Conservation (phyloP, 306 rosid genomes). For the Alnus rubra region DNA sequence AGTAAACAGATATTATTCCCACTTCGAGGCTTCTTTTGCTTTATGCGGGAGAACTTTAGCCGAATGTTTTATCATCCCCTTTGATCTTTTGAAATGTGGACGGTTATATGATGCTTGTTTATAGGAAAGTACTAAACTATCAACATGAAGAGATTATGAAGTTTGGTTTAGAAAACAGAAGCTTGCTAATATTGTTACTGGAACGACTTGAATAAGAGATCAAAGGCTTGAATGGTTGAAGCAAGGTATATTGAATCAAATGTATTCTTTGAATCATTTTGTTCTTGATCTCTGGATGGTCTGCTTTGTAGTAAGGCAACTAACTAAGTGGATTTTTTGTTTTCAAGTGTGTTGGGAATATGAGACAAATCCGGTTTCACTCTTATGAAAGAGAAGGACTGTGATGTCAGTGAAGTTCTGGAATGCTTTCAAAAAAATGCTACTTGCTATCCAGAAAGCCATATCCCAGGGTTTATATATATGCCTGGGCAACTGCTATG, state of each 20-base stretch:
- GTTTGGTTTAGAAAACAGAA: no score
- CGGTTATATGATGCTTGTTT: no score
- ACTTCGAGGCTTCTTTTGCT: no score
- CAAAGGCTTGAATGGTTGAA: not conserved
- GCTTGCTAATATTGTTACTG: no score
- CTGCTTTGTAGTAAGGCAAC: not conserved
- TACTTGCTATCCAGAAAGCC: not conserved
- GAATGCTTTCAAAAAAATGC: not conserved
- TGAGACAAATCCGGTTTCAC: not conserved
- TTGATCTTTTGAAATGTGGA: no score
- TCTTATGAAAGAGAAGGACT: not conserved
- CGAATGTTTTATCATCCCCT: no score
- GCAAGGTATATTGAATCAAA: not conserved
- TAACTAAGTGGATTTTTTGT: not conserved
- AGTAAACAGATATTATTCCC: no score
- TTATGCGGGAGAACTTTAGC: no score
- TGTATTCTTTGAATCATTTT: not conserved
- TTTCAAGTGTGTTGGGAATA: not conserved
- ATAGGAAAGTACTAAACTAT: no score
- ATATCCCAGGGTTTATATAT: conserved; percentile 4
- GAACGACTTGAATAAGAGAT: no score
- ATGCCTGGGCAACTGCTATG: no score
- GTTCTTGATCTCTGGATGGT: not conserved
- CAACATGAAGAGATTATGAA: no score
- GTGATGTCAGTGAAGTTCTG: not conserved